Evolutionary conservation across 495 filamentous ascomycete genomes (phyloP), one percentile per base, ranked within the genome.

Genomic region (Staphylotrichum tortipilum): DNA sequence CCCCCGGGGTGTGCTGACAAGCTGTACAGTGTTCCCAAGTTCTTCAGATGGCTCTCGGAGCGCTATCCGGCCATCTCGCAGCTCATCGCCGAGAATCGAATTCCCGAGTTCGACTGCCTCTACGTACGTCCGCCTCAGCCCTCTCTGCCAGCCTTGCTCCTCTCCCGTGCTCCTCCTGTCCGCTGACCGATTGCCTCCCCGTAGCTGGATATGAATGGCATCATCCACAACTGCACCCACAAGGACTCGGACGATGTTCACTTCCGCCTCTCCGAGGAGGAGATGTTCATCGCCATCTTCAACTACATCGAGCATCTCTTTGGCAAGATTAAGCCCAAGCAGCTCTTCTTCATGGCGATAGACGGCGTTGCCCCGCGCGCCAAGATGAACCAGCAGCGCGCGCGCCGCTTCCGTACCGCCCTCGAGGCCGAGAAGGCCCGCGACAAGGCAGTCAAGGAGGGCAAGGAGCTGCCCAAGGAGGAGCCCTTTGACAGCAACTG

Each of bases 251-350:
- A 86, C 46, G 89, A 89, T 52, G 81, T 90, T 3, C 90, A 85
- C 0, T 91, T 90, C 61, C 89, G 91, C 42, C 85, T 99, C 76
- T 88, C 83, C 39, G 94, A 99, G 64, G 94, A 97, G 63, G 84
- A 95, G 67, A 96, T 96, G 90, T 97, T 97, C 67, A 96, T 97
- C 53, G 85, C 87, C 19, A 99, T 99, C 52, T 99, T 99, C 78
- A 97, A 97, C 70, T 99, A 99, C 64, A 97, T 99, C 54, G 94
- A 99, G 68, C 94, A 99, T 73, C 71, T 99, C 9, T 99, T 94
- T 59, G 89, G 90, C 43, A 97, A 96, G 69, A 99, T 99, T 54
- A 96, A 95, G 66, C 94, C 94, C 2, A 90, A 94, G 70, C 82
- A 95, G 71, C 77, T 99, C 11, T 99, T 99, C 68, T 99, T 95